phyloP scores from a whole-genome alignment of 2,329 filamentous ascomycete genomes.

The Shiraia sp. region DNA sequence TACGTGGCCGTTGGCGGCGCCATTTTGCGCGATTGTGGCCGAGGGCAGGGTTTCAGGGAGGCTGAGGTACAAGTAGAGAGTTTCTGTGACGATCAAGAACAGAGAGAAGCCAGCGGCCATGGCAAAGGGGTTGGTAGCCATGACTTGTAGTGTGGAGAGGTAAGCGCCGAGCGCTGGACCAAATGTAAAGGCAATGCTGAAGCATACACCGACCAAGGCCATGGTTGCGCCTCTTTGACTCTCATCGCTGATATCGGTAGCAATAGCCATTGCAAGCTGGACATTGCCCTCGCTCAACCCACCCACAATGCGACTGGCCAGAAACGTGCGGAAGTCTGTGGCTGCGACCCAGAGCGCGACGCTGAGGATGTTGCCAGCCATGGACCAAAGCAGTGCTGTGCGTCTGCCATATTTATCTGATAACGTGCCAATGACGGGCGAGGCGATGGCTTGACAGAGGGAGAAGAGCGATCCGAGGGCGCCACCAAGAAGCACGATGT shows the following conservation, averaged over 20 bases:
- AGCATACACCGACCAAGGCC: slow-evolving; percentile 94
- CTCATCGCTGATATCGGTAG: slow-evolving; percentile 91
- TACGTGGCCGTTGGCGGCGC: slow-evolving; percentile 22
- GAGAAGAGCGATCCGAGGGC: slow-evolving; percentile 93
- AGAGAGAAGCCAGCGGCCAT: slow-evolving; percentile 88
- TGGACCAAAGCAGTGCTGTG: slow-evolving; percentile 84
- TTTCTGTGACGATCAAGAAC: slow-evolving; percentile 82
- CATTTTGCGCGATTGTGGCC: slow-evolving; percentile 20
- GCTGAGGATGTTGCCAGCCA: slow-evolving; percentile 89
- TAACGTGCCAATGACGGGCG: slow-evolving; percentile 84
- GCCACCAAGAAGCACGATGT: slow-evolving; percentile 92
- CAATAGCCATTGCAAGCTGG: slow-evolving; percentile 93
- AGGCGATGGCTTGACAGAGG: slow-evolving; percentile 87
- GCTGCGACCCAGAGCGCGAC: slow-evolving; percentile 94
- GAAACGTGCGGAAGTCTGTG: slow-evolving; percentile 91
- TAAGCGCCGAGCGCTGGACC: slow-evolving; percentile 90
- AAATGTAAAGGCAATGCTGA: slow-evolving; percentile 96
- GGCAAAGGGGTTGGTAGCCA: slow-evolving; percentile 90
- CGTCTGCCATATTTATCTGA: slow-evolving; percentile 88
- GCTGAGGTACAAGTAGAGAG: slow-evolving; percentile 78
- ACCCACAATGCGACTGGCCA: slow-evolving; percentile 89
- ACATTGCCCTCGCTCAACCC: slow-evolving; percentile 96
- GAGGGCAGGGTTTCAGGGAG: slow-evolving; percentile 85
- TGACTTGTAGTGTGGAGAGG: slow-evolving; percentile 74
- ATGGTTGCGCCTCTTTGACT: slow-evolving; percentile 85